Evolutionary conservation across 805 yeast species (phyloP), one percentile per base, ranked within the genome.

Genomic region (Nakazawaea wickerhamii): DNA sequence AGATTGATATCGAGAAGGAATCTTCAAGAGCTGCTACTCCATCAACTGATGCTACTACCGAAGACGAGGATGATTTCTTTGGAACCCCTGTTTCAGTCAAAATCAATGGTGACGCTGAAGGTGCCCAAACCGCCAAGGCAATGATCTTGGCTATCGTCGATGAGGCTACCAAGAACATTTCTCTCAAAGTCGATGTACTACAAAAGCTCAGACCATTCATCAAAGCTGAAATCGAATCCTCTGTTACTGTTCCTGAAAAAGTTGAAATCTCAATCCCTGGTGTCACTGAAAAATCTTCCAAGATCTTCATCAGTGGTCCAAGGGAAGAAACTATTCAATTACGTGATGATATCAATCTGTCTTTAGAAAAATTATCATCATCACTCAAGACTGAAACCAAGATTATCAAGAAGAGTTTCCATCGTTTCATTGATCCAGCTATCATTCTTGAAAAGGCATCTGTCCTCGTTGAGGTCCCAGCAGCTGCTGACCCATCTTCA

Each of bases 81-180:
- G 81, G 81, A 28, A 76, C 69, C 37, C 59, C 75, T n/a, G 70
- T 84, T 25, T 67, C 69, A 26, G 81, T 90, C 42, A 64, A 78
- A 21, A 67, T 90, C 43, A 83, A 77, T 47, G 98, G 97, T 64
- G 95, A 89, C 57, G 73, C 76, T 47, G 95, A 85, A 58, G 89
- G 96, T 43, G 84, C 85, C 52, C 74, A 71, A 49, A 71, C 72
- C 38, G 96, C 97, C 23, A 82, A 82, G 56, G 60, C 65, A 27
- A 77, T 71, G 57, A 88, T 91, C 50, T 51, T 77, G 55, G 77
- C 75, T 17, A 84, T 89, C 53, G 95, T 89, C 38, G 73, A 76
- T 55, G 85, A 84, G 55, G 81, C 84, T 54, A 82, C 88, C 42
- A 82, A 80, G 55, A 68, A 64, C 51, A 64, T 81, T 44, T 63